Percentiles rank a stretch among this genome's conserved stretches.
phyloP scores from a whole-genome alignment of 2,329 filamentous ascomycete species.

The Monosporascus sp. region DNA sequence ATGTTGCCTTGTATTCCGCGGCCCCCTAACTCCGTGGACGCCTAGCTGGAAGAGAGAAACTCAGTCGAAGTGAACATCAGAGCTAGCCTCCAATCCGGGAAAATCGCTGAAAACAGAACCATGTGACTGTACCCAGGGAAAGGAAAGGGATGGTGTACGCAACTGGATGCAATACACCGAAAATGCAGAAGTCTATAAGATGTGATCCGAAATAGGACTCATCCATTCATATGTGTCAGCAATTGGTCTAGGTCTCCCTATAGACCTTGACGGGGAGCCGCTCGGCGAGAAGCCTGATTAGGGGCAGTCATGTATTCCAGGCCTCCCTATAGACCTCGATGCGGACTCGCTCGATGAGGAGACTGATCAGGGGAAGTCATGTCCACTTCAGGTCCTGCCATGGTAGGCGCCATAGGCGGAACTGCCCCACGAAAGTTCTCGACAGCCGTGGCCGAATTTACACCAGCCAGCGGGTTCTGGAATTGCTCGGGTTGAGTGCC shows the following conservation, averaged over 20 bases:
- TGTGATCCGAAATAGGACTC: conserved; percentile 4
- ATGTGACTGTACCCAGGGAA: background rate
- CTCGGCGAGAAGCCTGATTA: conserved; percentile 12
- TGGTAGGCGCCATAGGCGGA: conserved; percentile 15
- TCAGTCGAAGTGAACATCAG: background rate
- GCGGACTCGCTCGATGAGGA: conserved; percentile 15
- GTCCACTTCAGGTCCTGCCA: conserved; percentile 14
- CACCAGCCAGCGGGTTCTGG: conserved; percentile 11
- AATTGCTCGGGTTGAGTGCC: conserved; percentile 10
- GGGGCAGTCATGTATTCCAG: background rate
- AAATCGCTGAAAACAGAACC: background rate
- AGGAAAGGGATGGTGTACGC: background rate
- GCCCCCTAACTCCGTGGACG: background rate
- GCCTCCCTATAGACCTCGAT: conserved; percentile 17
- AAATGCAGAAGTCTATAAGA: conserved; percentile 14
- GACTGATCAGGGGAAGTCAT: conserved; percentile 11
- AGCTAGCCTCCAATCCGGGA: conserved; percentile 3
- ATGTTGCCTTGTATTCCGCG: background rate
- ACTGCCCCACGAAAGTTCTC: conserved; percentile 10
- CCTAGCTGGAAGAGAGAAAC: background rate
- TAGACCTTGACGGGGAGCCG: conserved; percentile 17
- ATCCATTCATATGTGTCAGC: background rate
- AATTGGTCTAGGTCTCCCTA: conserved; percentile 7
- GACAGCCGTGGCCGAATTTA: background rate
- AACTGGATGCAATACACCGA: conserved; percentile 1